phyloP scores from a whole-genome alignment of 2,329 filamentous ascomycete species.

The Penicillium corylophilum region DNA sequence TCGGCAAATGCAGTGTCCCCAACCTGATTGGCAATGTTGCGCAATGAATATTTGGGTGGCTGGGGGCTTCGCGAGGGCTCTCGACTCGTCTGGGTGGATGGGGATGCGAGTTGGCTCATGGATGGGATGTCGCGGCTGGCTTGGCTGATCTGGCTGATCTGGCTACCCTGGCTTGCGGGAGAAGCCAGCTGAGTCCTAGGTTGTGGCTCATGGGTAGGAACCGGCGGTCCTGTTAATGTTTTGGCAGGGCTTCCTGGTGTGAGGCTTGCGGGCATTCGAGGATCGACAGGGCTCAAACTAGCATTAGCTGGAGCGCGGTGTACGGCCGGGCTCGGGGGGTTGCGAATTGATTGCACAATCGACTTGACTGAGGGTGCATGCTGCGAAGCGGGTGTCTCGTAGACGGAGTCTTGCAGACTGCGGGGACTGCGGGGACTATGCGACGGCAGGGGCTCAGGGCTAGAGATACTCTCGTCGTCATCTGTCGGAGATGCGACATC shows the following conservation, averaged over 20 bases:
- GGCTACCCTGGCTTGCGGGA: slow-evolving; percentile 10
- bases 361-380: slow-evolving; percentile 25
- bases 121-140: slow-evolving; percentile 8
- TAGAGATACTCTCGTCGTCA: slow-evolving; percentile 19
- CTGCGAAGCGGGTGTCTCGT: slow-evolving; percentile 28
- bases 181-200: slow-evolving; percentile 8
- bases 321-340: slow-evolving; percentile 23
- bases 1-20: slow-evolving; percentile 66
- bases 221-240: slow-evolving; percentile 8
- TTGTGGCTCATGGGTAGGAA: slow-evolving; percentile 4
- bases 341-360: slow-evolving; percentile 27
- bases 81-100: slow-evolving; percentile 16
- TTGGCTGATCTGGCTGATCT: slow-evolving; percentile 5
- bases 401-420: slow-evolving; percentile 12
- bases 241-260: slow-evolving; percentile 22
- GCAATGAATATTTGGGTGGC: slow-evolving; percentile 36
- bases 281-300: slow-evolving; percentile 26
- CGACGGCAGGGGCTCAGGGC: slow-evolving; percentile 13
- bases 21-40: slow-evolving; percentile 44
- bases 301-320: slow-evolving; percentile 16
- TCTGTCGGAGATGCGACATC: slow-evolving; percentile 32
- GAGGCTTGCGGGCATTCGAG: slow-evolving; percentile 24
- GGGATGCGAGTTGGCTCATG: slow-evolving; percentile 11
- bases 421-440: slow-evolving; percentile 13
- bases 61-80: slow-evolving; percentile 22